A percentile compares a stretch with the other conserved stretches of the same genome.
Conservation (phyloP, 768 basidiomycete genomes). For the Filobasidium wieringae region DNA sequence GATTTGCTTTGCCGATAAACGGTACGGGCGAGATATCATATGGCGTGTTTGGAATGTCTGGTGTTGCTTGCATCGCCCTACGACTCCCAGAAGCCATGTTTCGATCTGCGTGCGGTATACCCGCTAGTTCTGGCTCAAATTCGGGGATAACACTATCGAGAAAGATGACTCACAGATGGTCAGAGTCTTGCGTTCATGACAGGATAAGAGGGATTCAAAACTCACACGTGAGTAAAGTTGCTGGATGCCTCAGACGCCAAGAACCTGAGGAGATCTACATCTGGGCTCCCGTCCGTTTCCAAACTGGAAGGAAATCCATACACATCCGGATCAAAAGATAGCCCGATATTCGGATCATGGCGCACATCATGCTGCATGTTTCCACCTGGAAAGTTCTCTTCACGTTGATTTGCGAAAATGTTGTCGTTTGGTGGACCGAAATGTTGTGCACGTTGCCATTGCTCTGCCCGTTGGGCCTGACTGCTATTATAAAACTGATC, state of each 20-base stretch:
- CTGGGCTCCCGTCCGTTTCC: not conserved
- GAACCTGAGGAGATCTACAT: constrained; percentile 5
- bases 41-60: too few relatives aligned
- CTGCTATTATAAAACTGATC: not conserved
- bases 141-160: not conserved
- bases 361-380: too few relatives aligned
- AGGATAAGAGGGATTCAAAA: not conserved
- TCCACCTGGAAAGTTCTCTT: not conserved
- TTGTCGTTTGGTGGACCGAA: not conserved
- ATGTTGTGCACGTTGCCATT: not conserved
- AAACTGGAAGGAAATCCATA: not conserved
- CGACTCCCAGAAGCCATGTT: too few relatives aligned
- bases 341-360: too few relatives aligned
- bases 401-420: not conserved
- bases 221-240: constrained; percentile 4
- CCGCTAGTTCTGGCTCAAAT: too few relatives aligned
- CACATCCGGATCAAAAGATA: not conserved
- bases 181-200: not conserved
- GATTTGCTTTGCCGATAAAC: too few relatives aligned
- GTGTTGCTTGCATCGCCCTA: too few relatives aligned
- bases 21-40: too few relatives aligned
- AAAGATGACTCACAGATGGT: not conserved
- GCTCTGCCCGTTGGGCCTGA: not conserved
- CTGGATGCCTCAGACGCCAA: constrained; percentile 9
- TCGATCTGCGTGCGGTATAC: too few relatives aligned